phyloP scores from a whole-genome alignment of 2,329 filamentous ascomycete species.

The Fonsecaea pedrosoi region DNA sequence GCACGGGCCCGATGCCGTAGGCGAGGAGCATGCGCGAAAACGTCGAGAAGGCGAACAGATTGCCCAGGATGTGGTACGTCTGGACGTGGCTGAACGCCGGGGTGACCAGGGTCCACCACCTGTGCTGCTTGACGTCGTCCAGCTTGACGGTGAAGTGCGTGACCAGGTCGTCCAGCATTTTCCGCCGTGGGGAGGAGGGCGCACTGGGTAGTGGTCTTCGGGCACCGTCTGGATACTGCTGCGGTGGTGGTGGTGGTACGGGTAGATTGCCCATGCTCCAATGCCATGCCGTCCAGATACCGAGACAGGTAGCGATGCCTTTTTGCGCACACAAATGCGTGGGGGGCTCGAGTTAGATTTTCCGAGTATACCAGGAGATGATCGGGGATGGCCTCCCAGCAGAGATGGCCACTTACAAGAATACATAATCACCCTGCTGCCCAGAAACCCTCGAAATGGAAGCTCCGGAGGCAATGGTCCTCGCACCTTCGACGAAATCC shows the following conservation, averaged over 20 bases:
- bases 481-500: neutral
- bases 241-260: no score
- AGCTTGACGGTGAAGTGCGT: conserved; percentile 21
- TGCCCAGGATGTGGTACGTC: conserved; percentile 17
- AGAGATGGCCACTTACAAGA: neutral
- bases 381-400: neutral
- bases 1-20: conserved; percentile 12
- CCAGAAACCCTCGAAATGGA: neutral
- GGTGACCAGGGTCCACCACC: conserved; percentile 30
- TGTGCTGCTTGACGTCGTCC: neutral
- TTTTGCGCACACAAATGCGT: neutral
- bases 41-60: conserved; percentile 19
- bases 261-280: conserved; percentile 3
- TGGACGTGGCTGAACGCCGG: conserved; percentile 29
- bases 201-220: no score
- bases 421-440: neutral
- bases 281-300: conserved; percentile 8
- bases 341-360: neutral
- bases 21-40: conserved; percentile 21
- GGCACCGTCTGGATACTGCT: no score
- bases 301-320: conserved; percentile 4
- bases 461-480: neutral
- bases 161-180: neutral
- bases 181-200: neutral
- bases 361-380: no score